Evolutionary conservation across 228 moss, liverwort and hornwort species (phyloP).

Genomic region (Sphagnum magellanicum): DNA sequence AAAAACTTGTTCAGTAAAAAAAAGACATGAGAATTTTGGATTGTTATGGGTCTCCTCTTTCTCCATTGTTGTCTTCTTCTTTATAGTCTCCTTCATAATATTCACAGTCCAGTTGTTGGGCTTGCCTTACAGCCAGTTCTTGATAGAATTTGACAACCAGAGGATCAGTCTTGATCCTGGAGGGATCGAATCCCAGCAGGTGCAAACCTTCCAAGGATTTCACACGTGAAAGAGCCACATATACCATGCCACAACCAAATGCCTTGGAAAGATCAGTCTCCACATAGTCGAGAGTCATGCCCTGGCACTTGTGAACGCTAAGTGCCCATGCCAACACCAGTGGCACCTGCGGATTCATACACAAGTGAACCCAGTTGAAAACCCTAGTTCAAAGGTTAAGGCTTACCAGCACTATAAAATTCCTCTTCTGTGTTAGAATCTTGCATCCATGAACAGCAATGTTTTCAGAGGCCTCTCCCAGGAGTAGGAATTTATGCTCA

Average conservation of each 20-base stretch:
- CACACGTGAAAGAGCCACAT: conserved; percentile 90
- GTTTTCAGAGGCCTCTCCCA: no score
- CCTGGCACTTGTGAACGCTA: conserved; percentile 96
- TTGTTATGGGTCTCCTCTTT: no score
- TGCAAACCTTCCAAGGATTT: conserved; percentile 84
- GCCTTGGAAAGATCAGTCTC: conserved; percentile 85
- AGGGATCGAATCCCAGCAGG: conserved; percentile 67
- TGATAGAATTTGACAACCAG: conserved; percentile 72
- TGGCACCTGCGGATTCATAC: conserved; percentile 34
- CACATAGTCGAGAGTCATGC: conserved; percentile 92
- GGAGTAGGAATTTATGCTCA: no score
- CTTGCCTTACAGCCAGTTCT: conserved; percentile 18
- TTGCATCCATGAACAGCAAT: no score
- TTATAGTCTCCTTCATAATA: conserved; percentile 1
- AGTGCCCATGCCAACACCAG: conserved; percentile 84
- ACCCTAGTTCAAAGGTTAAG: no score
- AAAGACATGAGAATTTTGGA: no score
- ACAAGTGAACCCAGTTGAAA: no score
- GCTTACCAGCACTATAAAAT: no score
- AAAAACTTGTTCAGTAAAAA: no score
- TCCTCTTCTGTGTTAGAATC: no score
- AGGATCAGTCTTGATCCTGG: conserved; percentile 63
- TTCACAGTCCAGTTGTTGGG: conserved; percentile 8
- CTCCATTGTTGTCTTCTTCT: no score
- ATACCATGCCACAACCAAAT: conserved; percentile 94